phyloP scores from a whole-genome alignment of 2,329 filamentous ascomycete species.

The Apiospora phragmitis region DNA sequence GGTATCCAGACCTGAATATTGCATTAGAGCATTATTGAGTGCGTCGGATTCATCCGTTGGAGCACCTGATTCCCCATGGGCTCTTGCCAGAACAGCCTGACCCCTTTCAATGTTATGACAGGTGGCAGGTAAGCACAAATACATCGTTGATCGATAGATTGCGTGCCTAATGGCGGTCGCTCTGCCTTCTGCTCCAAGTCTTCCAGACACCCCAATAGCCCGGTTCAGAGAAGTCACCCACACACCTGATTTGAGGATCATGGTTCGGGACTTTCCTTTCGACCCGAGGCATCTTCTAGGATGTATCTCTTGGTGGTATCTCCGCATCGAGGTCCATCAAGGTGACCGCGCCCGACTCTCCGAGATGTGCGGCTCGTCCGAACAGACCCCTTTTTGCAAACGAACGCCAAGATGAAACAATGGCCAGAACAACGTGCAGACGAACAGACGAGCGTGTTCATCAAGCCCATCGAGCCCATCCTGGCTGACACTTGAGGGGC shows the following conservation, averaged over 20 bases:
- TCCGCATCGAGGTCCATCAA: not conserved
- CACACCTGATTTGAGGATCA: not conserved
- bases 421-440: not conserved
- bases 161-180: not conserved
- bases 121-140: no score
- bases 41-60: not conserved
- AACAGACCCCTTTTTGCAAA: not conserved
- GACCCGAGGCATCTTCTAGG: not conserved
- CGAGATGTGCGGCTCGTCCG: not conserved
- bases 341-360: not conserved
- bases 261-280: not conserved
- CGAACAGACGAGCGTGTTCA: not conserved
- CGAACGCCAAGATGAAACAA: not conserved
- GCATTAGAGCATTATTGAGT: not conserved
- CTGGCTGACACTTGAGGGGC: not conserved
- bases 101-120: not conserved
- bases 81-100: not conserved
- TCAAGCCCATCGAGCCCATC: not conserved
- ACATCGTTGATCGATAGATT: not conserved
- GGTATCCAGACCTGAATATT: no score
- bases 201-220: not conserved
- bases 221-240: not conserved
- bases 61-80: not conserved
- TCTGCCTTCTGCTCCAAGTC: not conserved
- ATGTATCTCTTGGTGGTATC: not conserved